These are phyloP conservation scores for Solanum lycopersicoides DNA, from an alignment of 257 asterid genomes.

Conservation along the genomic window DNA sequence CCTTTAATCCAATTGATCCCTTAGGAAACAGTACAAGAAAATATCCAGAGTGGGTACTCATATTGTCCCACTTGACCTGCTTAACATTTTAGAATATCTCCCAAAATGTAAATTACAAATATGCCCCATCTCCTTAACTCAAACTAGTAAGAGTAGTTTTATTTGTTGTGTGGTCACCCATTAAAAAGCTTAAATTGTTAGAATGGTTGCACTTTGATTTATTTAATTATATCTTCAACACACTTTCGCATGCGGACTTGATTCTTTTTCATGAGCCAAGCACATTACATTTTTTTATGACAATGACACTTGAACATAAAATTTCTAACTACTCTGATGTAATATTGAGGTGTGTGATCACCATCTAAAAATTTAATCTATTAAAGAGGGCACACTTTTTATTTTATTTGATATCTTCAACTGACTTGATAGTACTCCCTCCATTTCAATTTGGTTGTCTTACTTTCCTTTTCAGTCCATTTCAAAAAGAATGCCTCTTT, in stretches of 20 bases:
- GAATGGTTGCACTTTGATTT: background rate
- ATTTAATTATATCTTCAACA: background rate
- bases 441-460: background rate
- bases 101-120: background rate
- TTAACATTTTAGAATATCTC: background rate
- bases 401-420: background rate
- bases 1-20: background rate
- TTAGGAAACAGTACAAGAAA: background rate
- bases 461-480: too few species aligned
- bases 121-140: background rate
- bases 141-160: background rate
- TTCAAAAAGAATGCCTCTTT: too few species aligned
- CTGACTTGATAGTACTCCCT: background rate
- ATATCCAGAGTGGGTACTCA: background rate
- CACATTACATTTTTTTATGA: background rate
- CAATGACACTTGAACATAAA: background rate
- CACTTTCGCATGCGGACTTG: background rate
- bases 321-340: background rate
- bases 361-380: background rate
- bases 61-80: background rate
- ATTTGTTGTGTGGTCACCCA: background rate
- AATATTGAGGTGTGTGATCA: background rate
- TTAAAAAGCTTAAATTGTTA: background rate
- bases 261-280: background rate
- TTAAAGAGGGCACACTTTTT: background rate